Conservation (phyloP, 805 yeast genomes). For the Torulaspora quercuum region DNA sequence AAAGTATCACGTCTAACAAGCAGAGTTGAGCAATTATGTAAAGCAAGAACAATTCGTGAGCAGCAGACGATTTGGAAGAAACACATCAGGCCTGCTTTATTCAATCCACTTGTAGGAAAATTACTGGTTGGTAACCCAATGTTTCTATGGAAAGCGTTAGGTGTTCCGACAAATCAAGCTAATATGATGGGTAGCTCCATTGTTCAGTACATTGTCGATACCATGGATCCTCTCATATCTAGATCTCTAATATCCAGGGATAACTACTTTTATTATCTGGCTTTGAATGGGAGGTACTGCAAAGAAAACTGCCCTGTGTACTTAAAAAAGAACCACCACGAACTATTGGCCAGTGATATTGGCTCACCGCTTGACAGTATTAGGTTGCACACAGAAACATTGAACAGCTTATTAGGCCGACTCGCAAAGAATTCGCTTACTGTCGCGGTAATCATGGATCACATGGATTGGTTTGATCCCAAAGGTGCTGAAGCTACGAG, state of each 20-base stretch:
- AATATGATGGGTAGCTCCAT: constrained; percentile 73
- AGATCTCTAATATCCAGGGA: constrained; percentile 63
- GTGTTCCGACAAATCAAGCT: constrained; percentile 86
- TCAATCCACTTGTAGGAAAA: constrained; percentile 65
- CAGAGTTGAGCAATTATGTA: constrained; percentile 54
- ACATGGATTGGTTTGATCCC: constrained; percentile 87
- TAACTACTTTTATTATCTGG: constrained; percentile 74
- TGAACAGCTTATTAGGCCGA: constrained; percentile 71
- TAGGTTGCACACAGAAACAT: constrained; percentile 74
- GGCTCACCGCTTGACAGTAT: constrained; percentile 61
- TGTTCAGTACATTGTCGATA: constrained; percentile 67
- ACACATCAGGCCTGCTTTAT: constrained; percentile 62
- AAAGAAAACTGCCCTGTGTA: constrained; percentile 72
- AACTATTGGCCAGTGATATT: constrained; percentile 41
- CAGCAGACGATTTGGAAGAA: constrained; percentile 63
- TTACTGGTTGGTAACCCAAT: constrained; percentile 74
- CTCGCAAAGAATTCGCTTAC: constrained; percentile 60
- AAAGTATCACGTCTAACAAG: constrained; percentile 49
- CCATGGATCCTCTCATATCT: constrained; percentile 69
- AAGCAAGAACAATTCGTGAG: constrained; percentile 54
- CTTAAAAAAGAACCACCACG: constrained; percentile 57
- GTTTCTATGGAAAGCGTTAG: constrained; percentile 85
- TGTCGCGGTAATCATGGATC: constrained; percentile 83
- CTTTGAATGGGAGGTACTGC: constrained; percentile 58
- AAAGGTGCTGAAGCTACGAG: constrained; percentile 57